Evolutionary conservation across 495 filamentous ascomycete species (phyloP).

Genomic region (Acidomyces sp.): DNA sequence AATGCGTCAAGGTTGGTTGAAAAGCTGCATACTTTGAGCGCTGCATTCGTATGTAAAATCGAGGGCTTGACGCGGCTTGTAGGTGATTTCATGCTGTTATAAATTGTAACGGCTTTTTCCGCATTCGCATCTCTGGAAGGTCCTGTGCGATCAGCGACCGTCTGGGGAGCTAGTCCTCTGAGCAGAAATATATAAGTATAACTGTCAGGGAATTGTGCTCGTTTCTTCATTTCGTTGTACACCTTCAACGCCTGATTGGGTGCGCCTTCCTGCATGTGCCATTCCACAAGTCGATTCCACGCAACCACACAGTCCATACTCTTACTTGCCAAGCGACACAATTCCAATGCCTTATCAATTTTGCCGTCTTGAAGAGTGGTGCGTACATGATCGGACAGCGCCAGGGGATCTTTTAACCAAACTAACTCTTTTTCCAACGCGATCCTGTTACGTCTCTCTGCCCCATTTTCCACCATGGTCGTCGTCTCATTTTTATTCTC

Average conservation of each 20-base stretch:
- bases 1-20: conserved; percentile 59
- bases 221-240: conserved; percentile 97
- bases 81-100: conserved; percentile 50
- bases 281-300: conserved; percentile 79
- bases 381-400: conserved; percentile 50
- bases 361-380: conserved; percentile 40
- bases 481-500: not conserved
- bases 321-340: conserved; percentile 56
- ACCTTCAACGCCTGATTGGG: conserved; percentile 54
- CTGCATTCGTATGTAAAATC: conserved; percentile 74
- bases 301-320: conserved; percentile 49
- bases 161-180: conserved; percentile 45
- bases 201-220: conserved; percentile 56
- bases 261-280: conserved; percentile 45
- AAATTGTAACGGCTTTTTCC: conserved; percentile 27
- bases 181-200: conserved; percentile 75
- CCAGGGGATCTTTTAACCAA: conserved; percentile 52
- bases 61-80: conserved; percentile 48
- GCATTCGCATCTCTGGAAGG: conserved; percentile 9
- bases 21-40: conserved; percentile 63
- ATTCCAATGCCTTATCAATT: conserved; percentile 45
- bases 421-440: conserved; percentile 38
- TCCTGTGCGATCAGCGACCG: not conserved
- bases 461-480: too few relatives aligned
- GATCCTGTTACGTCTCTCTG: too few relatives aligned